phyloP scores from a whole-genome alignment of 179 eudicot species.

The Beta corolliflora region DNA sequence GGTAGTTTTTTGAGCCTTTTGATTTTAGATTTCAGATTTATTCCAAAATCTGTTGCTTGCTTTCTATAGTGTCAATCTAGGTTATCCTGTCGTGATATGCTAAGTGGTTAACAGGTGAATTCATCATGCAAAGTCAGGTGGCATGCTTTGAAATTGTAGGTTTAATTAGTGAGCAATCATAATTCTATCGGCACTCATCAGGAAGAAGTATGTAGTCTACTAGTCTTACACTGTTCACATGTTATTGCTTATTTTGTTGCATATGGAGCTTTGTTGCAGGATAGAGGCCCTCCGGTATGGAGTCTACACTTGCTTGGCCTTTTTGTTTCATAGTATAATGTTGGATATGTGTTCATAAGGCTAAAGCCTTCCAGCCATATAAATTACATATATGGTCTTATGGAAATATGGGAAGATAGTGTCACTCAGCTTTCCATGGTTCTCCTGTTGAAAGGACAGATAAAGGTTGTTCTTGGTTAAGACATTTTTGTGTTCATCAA shows the following conservation, averaged over 20 bases:
- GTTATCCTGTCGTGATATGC: no score
- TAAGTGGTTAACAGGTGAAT: no score
- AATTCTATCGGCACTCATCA: no score
- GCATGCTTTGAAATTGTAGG: background rate
- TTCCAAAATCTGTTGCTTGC: no score
- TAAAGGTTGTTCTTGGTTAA: no score
- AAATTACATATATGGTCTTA: background rate
- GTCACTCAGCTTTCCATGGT: conserved; percentile 7
- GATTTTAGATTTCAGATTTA: no score
- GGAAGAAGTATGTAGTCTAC: no score
- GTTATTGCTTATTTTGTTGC: background rate
- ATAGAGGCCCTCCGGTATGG: background rate
- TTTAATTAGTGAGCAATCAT: background rate
- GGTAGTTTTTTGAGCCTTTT: no score
- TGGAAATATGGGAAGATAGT: background rate
- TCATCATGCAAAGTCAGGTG: no score
- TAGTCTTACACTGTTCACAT: background rate
- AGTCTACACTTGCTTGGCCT: conserved; percentile 1
- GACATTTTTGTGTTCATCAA: no score
- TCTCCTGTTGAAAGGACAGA: background rate
- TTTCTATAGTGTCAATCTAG: no score
- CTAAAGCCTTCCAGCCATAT: background rate
- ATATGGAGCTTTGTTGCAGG: background rate
- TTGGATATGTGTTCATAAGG: background rate
- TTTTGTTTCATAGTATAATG: background rate